Base-by-base conservation (phyloP, 139 green algal genomes). In the Nannochloris sp. region DNA sequence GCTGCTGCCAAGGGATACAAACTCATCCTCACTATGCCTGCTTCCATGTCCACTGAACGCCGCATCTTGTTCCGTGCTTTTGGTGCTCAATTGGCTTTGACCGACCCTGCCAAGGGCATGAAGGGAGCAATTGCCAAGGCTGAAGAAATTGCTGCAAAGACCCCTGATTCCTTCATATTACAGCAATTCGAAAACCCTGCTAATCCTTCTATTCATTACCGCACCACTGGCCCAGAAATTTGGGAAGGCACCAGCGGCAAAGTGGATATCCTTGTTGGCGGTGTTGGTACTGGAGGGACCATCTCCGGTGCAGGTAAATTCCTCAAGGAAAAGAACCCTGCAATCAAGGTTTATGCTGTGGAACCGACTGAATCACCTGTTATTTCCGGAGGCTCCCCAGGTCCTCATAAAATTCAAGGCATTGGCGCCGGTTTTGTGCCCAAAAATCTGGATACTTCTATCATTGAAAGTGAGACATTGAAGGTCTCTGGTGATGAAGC, bases 11-110 rank as follows among this genome's bases (percentile, higher is more conserved):
- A 86, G 64, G 92, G 92, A 59, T 99, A 99, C 90, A 91, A 97
- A 78, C 79, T 92, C 15, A 90, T 96, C 19, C 83, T 99, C 8
- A 99, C 94, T 44, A 99, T 99, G 94, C 94, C 94, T 3, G 94
- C 94, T 13, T 95, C 87, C 69, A 99, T 99, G 94, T 95, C 83
- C 19, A 67, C 97, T 23, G 94, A 99, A 76, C 78, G 93, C 10
- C 77, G 94, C 38, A 83, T 97, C 25, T 75, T 99, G 76, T 80
- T 98, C 58, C 74, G 78, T 24, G 93, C 93, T 24, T 95, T 96
- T 74, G 90, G 90, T 2, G 74, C 74, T 15, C 13, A 75, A 54
- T 60, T 80, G 35, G 67, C 72, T 32, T 45, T 80, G 25, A 80
- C 72, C 6, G 66, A 79, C 60, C 72, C 72, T 8, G 66, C 71